Base-by-base conservation (phyloP, 352 stramenopile species). In the Phytopythium chamaehyphon region DNA sequence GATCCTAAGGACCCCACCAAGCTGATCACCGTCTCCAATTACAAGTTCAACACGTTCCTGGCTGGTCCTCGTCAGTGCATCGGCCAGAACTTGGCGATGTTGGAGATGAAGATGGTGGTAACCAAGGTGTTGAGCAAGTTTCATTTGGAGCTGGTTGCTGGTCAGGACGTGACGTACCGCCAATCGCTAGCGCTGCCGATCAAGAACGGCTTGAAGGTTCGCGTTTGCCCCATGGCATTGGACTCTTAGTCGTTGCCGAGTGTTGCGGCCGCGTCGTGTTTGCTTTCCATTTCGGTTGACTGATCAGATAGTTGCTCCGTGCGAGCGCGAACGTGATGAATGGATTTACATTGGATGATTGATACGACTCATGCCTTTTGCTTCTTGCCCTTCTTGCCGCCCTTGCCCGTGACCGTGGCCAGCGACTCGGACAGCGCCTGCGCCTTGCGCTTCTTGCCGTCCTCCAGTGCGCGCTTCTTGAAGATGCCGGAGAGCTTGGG, bases 401-500 rank as follows among this genome's bases (percentile, higher is more conserved):
- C 22, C 43, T 62, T 63, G 2, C 49, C 28, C 19, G 42, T 42
- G 4, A 40, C 43, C 18, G 55, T 37, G 15, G 26, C 49, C 37
- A 39, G 22, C 3, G 22, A 38, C 49, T 22, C 31, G 15, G 38
- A 46, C 14, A 50, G 23, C 19, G 73, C 66, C 44, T 66, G 65
- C 15, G 50, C 47, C 9, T 64, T 64, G 19, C 76, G 67, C 26
- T 67, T 69, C 52, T 81, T 81, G 44, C 65, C 40, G 23, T 66
- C 66, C 16, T 51, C 61, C 10, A 82, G 57, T 0, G 78, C 82
- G n/a, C 80, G 76, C 51, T 90, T 90, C 54, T 88, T 80, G 52
- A 93, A 89, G 31, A 88, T 87, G 36, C 82, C 82, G 47, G 71
- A 77, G 40, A 91, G 78, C 63, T 91, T 90, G 12, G 83, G 83